Evolutionary conservation across 2,329 filamentous ascomycete genomes (phyloP), one percentile per base, ranked within the genome.

Genomic region (Pseudogymnoascus sp.): DNA sequence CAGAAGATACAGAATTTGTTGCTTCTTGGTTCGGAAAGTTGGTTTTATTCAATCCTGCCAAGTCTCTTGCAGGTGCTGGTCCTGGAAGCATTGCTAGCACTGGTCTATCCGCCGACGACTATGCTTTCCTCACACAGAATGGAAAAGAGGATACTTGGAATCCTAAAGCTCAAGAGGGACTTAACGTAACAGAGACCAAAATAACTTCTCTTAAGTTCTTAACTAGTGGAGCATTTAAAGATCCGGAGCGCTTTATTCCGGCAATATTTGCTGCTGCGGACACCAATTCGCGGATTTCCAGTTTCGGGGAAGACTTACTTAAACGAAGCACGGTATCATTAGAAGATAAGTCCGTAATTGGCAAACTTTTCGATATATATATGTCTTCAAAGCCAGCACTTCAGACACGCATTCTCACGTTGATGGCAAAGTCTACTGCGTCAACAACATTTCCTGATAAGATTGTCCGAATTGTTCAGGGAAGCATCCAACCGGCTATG

Each of bases 301-400:
- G 88, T n/a, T 77, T 90, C n/a, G 93, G 90, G 0, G 91, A 97
- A 62, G 92, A 96, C 68, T 84, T 95, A 58, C 75, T 97, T 66
- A 99, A 97, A 74, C 82, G 92, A 66, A 88, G 84, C 31, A 81
- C 84, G 1, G 82, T 89, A 7, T 85, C 89, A 7, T 77, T 97
- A 26, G 93, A 97, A 71, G 82, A 90, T 64, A 68, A 78, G 8
- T 67, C 72, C 0, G 74, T 92, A 1, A 79, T 96, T 2, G 76
- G 81, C 61, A 78, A 81, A 13, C 77, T 97, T 2, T 92, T 92
- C 68, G 75, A 80, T 3, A 80, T 92, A 1, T 95, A 96, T 71
- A 85, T 87, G 44, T 83, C 81, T n/a, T 78, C 86, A 0, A 85
- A 86, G n/a, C 81, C 86, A 2, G 81, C 88, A 1, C 83, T 96